Base-by-base conservation (phyloP, 306 rosid species). In the Dryas drummondii region DNA sequence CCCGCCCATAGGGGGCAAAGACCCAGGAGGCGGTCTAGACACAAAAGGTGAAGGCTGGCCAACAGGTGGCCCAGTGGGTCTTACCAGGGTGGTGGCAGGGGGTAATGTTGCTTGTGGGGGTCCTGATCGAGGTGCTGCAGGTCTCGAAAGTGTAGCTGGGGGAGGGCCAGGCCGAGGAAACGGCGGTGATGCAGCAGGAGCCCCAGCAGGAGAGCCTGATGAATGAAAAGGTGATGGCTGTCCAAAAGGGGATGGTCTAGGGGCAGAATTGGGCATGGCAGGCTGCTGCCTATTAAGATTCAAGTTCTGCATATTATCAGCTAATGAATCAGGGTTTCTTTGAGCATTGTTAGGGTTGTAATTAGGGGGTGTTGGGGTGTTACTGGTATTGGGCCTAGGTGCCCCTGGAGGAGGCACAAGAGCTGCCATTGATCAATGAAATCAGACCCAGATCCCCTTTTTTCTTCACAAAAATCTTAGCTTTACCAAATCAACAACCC, bases 371-470 rank as follows among this genome's bases (percentile, higher is more conserved):
- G 88, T 79, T 37, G 84, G 76, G 26, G 71, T 79, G 56, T 80
- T 78, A 50, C 59, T 75, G 37, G 9, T 80, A 40, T 68, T 84
- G 86, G 97, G 93, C 84, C 98, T 86, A 75, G 92, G 91, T 88
- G 96, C 97, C 94, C 98, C 98, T 70, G 91, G 90, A 78, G 94
- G 97, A 88, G 96, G 97, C 96, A 89, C 92, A 84, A 85, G 78
- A 83, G 92, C 92, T 70, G 94, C 92, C 98, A 93, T 93, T 71
- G 72, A 77, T 80, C 76, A 82, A 81, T 77, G 85, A 82, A 84
- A 51, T 65, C 72, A 45, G 17, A 79, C 73, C 77, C 74, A 71
- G 84, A 55, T 79, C 84, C 83, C 59, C 80, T 64, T 63, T 47
- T 59, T 37, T 26, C 62, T 17, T 46, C 70, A 62, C 16, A 47